Percentiles rank a stretch among this genome's conserved stretches.
Evolutionary conservation across 129 eudicot genomes (phyloP).

Genomic region (Glebionis coronaria): DNA sequence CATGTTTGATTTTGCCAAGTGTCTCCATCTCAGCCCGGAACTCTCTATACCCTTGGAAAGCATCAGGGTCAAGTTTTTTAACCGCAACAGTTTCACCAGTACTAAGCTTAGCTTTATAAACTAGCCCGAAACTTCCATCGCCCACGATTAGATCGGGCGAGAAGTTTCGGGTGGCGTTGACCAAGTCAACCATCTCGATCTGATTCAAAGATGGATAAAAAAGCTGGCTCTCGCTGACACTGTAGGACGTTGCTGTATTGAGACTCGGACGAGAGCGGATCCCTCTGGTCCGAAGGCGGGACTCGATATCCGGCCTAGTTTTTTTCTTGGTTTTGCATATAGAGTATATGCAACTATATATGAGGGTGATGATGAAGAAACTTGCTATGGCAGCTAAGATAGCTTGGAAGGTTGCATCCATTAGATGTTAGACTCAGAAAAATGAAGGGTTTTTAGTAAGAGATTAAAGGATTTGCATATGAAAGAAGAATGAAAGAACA

Average conservation of each 20-base stretch:
- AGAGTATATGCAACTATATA: conserved; percentile 35
- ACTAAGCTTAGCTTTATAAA: conserved; percentile 59
- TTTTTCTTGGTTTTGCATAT: conserved; percentile 31
- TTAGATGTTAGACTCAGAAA: not conserved
- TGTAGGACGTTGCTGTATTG: conserved; percentile 23
- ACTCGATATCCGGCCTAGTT: not conserved
- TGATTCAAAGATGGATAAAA: conserved; percentile 54
- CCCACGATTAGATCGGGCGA: conserved; percentile 77
- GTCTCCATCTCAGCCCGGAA: conserved; percentile 96
- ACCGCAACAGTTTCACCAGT: conserved; percentile 61
- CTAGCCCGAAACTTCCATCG: conserved; percentile 87
- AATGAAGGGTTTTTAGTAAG: conserved; percentile 4
- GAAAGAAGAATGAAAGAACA: conserved; percentile 19
- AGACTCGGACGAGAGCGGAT: conserved; percentile 17
- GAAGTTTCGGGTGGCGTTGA: conserved; percentile 63
- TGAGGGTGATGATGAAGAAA: conserved; percentile 40
- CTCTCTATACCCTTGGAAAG: conserved; percentile 87
- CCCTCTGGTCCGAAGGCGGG: conserved; percentile 24
- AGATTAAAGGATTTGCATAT: conserved; percentile 18
- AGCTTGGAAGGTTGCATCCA: conserved; percentile 37
- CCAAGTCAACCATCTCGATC: conserved; percentile 62
- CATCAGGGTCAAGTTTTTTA: conserved; percentile 63
- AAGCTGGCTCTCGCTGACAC: conserved; percentile 46
- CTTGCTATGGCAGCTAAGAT: conserved; percentile 48
- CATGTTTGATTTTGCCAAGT: conserved; percentile 65